Conservation (phyloP, 176 grass and related monocot species). For the Oryza longistaminata region DNA sequence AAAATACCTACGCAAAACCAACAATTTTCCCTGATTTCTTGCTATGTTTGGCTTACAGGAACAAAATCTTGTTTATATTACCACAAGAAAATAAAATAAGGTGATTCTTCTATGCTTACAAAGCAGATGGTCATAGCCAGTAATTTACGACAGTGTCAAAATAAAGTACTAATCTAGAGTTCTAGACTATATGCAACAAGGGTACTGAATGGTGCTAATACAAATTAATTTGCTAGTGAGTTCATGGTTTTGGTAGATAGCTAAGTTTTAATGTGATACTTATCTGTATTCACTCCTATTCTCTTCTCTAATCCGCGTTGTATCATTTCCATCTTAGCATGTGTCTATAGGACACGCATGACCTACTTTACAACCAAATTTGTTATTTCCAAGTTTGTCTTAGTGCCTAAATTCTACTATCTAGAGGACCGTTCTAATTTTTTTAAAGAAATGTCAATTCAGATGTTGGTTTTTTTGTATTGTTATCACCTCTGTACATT, state of each 20-base stretch:
- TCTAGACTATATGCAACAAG: background rate
- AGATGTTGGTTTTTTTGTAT: slow-evolving; percentile 25
- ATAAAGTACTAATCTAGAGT: background rate
- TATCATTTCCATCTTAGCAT: background rate
- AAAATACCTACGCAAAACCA: background rate
- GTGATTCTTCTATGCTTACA: no score
- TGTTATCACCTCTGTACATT: background rate
- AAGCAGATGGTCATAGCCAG: background rate
- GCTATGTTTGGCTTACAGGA: background rate
- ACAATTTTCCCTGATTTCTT: background rate
- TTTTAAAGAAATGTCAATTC: slow-evolving; percentile 38
- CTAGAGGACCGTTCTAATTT: background rate
- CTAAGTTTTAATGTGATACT: background rate
- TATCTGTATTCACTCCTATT: background rate
- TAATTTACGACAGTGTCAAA: background rate
- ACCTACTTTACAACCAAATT: background rate
- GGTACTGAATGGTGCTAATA: background rate
- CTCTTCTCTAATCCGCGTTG: background rate
- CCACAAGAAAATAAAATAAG: background rate
- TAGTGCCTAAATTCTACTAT: background rate
- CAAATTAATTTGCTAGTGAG: background rate
- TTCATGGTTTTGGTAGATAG: background rate
- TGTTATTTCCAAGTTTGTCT: background rate
- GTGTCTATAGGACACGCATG: background rate
- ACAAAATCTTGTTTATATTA: background rate